A percentile compares a stretch with the other conserved stretches of the same genome.
phyloP scores from a whole-genome alignment of 1,284 basidiomycete genomes.

The Stereum hirsutum region DNA sequence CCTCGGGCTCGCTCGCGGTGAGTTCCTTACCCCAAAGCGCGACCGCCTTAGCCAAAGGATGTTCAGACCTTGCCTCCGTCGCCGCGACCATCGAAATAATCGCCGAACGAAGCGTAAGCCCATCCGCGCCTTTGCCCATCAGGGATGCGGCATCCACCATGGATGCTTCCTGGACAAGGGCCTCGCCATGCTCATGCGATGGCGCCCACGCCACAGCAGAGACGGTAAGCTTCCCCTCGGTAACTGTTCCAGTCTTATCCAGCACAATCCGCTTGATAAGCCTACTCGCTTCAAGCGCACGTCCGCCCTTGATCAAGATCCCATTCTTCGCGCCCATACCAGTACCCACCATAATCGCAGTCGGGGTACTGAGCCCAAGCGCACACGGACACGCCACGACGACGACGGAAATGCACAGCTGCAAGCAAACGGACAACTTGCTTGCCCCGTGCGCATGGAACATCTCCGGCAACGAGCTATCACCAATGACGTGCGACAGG shows the following conservation, averaged over 20 bases:
- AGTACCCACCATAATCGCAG: constrained; percentile 99
- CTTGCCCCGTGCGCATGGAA: constrained; percentile 80
- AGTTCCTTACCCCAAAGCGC: constrained; percentile 72
- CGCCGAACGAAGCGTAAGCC: constrained; percentile 47
- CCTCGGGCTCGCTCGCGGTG: constrained; percentile 25
- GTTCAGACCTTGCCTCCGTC: constrained; percentile 89
- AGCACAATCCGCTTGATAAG: constrained; percentile 77
- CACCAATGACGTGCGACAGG: constrained; percentile 56
- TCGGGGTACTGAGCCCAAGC: constrained; percentile 92
- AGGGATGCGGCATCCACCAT: constrained; percentile 29
- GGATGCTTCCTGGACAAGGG: constrained; percentile 21
- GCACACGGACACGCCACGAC: constrained; percentile 99
- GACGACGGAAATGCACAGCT: constrained; percentile 96
- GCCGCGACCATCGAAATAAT: constrained; percentile 79
- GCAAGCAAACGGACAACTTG: constrained; percentile 88
- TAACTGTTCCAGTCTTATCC: constrained; percentile 98
- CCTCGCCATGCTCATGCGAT: constrained; percentile 29
- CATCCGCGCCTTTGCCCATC: constrained; percentile 48
- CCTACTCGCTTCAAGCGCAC: constrained; percentile 87
- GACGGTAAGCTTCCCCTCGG: constrained; percentile 77
- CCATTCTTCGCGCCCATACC: constrained; percentile 96
- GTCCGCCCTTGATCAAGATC: constrained; percentile 96
- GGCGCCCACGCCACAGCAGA: constrained; percentile 72
- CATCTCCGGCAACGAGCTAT: constrained; percentile 66
- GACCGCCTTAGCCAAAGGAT: constrained; percentile 91